phyloP scores from a whole-genome alignment of 1,139 yeast genomes.

The Blastobotrys apis region DNA sequence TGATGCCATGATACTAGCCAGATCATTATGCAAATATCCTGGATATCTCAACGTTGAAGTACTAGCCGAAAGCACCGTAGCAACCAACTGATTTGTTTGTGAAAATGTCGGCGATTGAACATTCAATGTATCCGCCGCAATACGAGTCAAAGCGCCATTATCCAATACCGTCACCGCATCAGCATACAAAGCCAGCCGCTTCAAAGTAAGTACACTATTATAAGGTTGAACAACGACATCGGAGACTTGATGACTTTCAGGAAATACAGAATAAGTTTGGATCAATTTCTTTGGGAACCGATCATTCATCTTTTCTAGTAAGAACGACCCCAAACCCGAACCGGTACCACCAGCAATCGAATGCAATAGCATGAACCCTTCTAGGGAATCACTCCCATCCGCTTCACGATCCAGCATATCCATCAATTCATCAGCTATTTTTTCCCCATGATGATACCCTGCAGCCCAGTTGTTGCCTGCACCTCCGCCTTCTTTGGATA shows the following conservation, averaged over 20 bases:
- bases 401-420: slow-evolving; percentile 87
- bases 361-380: slow-evolving; percentile 86
- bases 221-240: slow-evolving; percentile 98
- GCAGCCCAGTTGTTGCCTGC: slow-evolving; percentile 97
- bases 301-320: slow-evolving; percentile 76
- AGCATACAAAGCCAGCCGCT: slow-evolving; percentile 74
- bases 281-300: slow-evolving; percentile 77
- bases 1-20: slow-evolving; percentile 77
- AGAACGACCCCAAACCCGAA: slow-evolving; percentile 83
- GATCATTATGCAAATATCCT: slow-evolving; percentile 82
- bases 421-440: slow-evolving; percentile 63
- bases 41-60: slow-evolving; percentile 91
- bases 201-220: slow-evolving; percentile 76
- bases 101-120: slow-evolving; percentile 49
- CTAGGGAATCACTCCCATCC: slow-evolving; percentile 84
- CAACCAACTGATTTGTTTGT: slow-evolving; percentile 79
- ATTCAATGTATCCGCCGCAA: slow-evolving; percentile 52
- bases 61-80: slow-evolving; percentile 77
- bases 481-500: slow-evolving; percentile 67
- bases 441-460: slow-evolving; percentile 75
- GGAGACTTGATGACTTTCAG: slow-evolving; percentile 58
- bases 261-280: slow-evolving; percentile 84
- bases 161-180: slow-evolving; percentile 88
- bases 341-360: slow-evolving; percentile 99
- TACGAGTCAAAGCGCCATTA: slow-evolving; percentile 73